phyloP scores from a whole-genome alignment of 257 asterid species.

The Solanum chaucha region DNA sequence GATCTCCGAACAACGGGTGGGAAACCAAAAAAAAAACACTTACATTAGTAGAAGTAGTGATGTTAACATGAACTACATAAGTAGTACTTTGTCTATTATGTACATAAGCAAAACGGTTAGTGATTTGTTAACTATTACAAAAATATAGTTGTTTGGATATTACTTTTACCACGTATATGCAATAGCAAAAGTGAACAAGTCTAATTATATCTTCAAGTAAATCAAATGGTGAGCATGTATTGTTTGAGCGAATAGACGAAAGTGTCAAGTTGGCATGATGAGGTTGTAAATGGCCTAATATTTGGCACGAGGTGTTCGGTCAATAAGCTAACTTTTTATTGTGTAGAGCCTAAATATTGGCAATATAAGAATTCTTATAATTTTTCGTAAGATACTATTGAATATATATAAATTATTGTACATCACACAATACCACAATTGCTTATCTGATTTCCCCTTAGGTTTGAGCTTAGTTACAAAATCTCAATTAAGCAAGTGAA shows the following conservation, averaged over 20 bases:
- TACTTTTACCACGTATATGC: neutral
- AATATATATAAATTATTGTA: neutral
- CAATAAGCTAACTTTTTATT: no score
- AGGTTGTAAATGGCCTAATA: neutral
- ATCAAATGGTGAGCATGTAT: neutral
- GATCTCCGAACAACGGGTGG: fast-evolving
- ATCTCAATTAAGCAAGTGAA: neutral
- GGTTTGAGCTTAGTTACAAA: neutral
- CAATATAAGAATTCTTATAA: no score
- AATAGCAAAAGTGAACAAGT: neutral
- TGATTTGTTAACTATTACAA: neutral
- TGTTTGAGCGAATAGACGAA: neutral
- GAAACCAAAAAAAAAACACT: no score
- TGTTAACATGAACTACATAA: neutral
- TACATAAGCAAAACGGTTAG: neutral
- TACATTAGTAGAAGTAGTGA: neutral
- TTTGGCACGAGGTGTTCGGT: neutral
- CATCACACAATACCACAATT: neutral
- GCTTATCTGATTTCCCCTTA: neutral
- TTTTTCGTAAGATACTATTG: neutral
- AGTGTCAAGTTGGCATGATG: neutral
- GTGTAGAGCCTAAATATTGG: fast-evolving
- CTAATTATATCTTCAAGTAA: neutral
- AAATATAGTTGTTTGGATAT: neutral
- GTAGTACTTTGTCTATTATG: neutral